Evolutionary conservation across 768 basidiomycete species (phyloP).

Genomic region (Mycena metata): DNA sequence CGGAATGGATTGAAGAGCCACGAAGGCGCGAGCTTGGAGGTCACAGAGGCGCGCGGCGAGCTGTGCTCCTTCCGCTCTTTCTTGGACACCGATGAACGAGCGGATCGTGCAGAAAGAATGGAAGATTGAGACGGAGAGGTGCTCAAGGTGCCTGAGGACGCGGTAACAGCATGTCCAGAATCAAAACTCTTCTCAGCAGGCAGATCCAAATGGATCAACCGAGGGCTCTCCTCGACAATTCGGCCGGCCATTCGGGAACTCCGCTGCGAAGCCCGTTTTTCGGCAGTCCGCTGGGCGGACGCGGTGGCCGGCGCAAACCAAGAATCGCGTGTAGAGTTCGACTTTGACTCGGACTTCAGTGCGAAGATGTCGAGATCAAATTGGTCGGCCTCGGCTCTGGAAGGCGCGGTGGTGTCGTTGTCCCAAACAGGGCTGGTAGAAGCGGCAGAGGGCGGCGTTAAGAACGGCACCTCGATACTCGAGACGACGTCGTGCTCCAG

Average conservation of each 20-base stretch:
- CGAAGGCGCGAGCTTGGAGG: slow-evolving; percentile 77
- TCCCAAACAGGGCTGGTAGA: slow-evolving; percentile 50
- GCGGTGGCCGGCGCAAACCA: slow-evolving; percentile 55
- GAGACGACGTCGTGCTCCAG: slow-evolving; percentile 93
- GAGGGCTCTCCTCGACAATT: slow-evolving; percentile 84
- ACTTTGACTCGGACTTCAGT: slow-evolving; percentile 56
- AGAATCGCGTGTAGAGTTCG: slow-evolving; percentile 52
- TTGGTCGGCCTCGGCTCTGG: slow-evolving; percentile 73
- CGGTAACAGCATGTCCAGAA: slow-evolving; percentile 34
- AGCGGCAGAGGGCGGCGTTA: slow-evolving; percentile 58
- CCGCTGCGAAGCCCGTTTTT: slow-evolving; percentile 65
- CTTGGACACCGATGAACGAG: slow-evolving; percentile 62
- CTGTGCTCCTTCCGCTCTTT: slow-evolving; percentile 43
- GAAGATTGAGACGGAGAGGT: slow-evolving; percentile 79
- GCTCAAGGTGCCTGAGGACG: slow-evolving; percentile 56
- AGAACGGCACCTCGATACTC: slow-evolving; percentile 88
- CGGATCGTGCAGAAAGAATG: slow-evolving; percentile 67
- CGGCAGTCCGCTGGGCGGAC: slow-evolving; percentile 52
- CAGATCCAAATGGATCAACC: slow-evolving; percentile 61
- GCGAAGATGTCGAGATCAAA: slow-evolving; percentile 83
- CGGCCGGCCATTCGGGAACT: slow-evolving; percentile 61
- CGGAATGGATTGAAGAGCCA: slow-evolving; percentile 87
- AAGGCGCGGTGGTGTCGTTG: slow-evolving; percentile 52
- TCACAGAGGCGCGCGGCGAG: slow-evolving; percentile 52
- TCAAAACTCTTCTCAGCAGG: slow-evolving; percentile 58